Base-by-base conservation (phyloP, 1,284 basidiomycete genomes). In the Apiotrichum mycotoxinovorans region DNA sequence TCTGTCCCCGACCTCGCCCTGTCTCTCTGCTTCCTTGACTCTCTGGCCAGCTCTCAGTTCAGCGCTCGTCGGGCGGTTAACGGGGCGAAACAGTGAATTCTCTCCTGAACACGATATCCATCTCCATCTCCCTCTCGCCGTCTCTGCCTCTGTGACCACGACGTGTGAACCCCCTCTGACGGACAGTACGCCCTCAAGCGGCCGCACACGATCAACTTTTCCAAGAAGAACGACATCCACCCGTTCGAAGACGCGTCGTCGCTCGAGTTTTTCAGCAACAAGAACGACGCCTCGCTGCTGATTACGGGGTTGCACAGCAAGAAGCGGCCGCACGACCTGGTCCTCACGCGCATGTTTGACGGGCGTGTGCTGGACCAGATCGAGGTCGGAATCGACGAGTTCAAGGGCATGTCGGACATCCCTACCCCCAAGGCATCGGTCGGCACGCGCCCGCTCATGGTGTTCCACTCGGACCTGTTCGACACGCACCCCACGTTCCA, bases 231-330 rank as follows among this genome's bases (percentile, higher is more conserved):
- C 76, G 78, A 81, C 40, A 84, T 98, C 18, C 86, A 89, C 50
- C 96, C 96, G 2, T 98, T 99, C 72, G 95, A 97, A 69, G 84
- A 91, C 61, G 76, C 84, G 3, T 69, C 82, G 17, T 88, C 90
- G 2, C 80, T 99, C 56, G 91, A 91, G 67, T 98, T 98, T 77
- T 99, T 93, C 89, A 81, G 86, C 1, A 71, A 80, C 37, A 99
- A 98, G 80, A 98, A 98, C 78, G 96, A 98, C 68, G 93, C 94
- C 1, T 87, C 86, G 4, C 80, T 98, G 68, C 96, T 98, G 71
- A 79, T 96, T 15, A 81, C 98, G 42, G 95, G 91, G 1, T 88
- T 94, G 70, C 91, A 88, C 69, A 90, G 87, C 49, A 99, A 99
- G 80, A 99, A 98, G 77, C 81, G 94, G 52, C 94, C 94, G 17